phyloP scores from a whole-genome alignment of 441 rosid genomes.

The Manihot esculenta region DNA sequence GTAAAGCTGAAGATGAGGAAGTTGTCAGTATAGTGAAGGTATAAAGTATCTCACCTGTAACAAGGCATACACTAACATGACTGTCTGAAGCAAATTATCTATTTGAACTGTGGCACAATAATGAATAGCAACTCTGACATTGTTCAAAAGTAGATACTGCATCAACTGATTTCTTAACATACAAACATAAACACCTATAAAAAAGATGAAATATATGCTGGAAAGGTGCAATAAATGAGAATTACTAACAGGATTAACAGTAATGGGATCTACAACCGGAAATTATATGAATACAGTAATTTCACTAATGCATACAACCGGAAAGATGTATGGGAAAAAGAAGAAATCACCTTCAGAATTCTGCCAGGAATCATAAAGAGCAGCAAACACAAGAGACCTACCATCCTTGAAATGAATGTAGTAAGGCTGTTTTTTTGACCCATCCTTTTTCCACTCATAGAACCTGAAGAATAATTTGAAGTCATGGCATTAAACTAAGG shows the following conservation, averaged over 20 bases:
- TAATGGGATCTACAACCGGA: too few relatives aligned
- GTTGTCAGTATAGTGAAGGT: constrained; percentile 82
- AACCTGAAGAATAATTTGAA: constrained; percentile 44
- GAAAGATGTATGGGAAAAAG: not conserved
- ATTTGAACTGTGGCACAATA: not conserved
- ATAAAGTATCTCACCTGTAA: constrained; percentile 67
- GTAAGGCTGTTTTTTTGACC: constrained; percentile 83
- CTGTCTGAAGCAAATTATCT: constrained; percentile 1
- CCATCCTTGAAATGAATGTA: constrained; percentile 79
- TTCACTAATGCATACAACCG: not conserved
- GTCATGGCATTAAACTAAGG: not conserved
- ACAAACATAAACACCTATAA: not conserved
- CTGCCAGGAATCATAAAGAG: constrained; percentile 81
- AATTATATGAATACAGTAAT: too few relatives aligned
- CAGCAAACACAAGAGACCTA: constrained; percentile 84
- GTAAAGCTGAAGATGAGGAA: constrained; percentile 61
- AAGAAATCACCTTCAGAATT: constrained; percentile 56
- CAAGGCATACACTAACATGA: constrained; percentile 13
- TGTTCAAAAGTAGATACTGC: constrained; percentile 7
- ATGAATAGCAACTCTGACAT: not conserved
- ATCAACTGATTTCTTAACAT: not conserved
- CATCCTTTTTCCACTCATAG: constrained; percentile 95
- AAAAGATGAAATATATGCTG: not conserved
- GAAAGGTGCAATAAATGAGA: not conserved
- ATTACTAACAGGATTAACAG: not conserved